Percentiles rank a stretch among this genome's conserved stretches.
phyloP scores from a whole-genome alignment of 352 stramenopile genomes.

The Thraustochytrium sp. region DNA sequence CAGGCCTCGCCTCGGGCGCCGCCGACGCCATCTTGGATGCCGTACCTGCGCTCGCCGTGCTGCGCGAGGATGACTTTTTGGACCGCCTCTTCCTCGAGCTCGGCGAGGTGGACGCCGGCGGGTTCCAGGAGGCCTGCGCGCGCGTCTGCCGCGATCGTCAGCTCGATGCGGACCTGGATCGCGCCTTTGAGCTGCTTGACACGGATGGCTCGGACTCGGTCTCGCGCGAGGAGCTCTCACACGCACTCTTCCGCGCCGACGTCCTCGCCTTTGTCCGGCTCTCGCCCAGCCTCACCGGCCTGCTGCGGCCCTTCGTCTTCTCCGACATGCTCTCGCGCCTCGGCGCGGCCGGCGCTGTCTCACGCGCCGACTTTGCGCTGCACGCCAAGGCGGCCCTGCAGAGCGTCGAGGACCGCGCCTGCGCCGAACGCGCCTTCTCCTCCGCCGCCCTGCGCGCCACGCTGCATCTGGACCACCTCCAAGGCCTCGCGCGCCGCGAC shows the following conservation, averaged over 20 bases:
- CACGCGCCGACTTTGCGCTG: neutral
- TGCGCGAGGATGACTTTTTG: neutral
- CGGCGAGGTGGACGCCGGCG: neutral
- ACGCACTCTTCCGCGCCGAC: neutral
- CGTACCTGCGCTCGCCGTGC: neutral
- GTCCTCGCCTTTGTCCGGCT: neutral
- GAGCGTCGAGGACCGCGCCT: neutral
- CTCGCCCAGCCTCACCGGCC: neutral
- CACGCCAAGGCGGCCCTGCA: neutral
- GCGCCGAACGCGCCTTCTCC: neutral
- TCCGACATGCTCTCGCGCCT: neutral
- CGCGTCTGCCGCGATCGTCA: conserved; percentile 2
- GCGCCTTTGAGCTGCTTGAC: neutral
- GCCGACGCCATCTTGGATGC: neutral
- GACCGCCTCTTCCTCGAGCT: neutral
- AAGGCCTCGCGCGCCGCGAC: neutral
- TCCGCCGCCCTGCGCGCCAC: neutral
- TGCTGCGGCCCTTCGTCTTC: neutral
- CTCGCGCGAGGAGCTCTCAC: neutral
- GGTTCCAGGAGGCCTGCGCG: neutral
- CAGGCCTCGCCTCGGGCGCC: neutral
- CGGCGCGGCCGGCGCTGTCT: neutral
- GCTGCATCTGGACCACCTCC: neutral
- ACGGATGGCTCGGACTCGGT: neutral
- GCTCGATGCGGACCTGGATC: neutral